Conservation (phyloP, 2,329 filamentous ascomycete genomes). For the Verticillium dahliae region DNA sequence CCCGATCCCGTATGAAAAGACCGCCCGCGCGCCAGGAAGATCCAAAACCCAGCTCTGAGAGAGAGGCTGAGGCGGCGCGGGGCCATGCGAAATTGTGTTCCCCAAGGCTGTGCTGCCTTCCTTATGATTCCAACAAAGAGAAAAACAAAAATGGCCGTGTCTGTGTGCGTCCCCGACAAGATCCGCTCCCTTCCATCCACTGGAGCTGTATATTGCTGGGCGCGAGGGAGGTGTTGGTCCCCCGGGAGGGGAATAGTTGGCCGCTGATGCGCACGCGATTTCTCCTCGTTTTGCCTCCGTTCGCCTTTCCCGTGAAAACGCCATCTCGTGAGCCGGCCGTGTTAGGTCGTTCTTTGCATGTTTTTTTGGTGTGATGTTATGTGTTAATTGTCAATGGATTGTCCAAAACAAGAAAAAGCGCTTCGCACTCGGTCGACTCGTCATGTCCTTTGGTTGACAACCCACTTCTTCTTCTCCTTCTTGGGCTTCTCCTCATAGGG, state of each 20-base stretch:
- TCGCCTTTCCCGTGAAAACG: neutral
- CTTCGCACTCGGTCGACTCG: neutral
- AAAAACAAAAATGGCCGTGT: neutral
- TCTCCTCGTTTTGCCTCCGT: neutral
- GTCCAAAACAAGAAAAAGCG: too few species aligned
- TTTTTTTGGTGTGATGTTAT: neutral
- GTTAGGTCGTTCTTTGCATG: neutral
- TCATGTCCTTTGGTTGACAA: conserved; percentile 35
- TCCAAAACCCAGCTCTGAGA: too few species aligned
- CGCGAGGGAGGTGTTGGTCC: too few species aligned
- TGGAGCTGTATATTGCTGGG: neutral
- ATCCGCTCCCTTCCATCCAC: neutral
- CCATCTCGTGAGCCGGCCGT: neutral
- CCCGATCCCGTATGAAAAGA: neutral
- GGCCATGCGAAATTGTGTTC: too few species aligned
- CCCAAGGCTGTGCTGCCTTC: neutral
- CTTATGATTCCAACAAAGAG: neutral
- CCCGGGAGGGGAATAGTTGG: too few species aligned
- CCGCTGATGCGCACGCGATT: too few species aligned
- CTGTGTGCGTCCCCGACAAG: neutral
- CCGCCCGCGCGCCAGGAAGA: neutral
- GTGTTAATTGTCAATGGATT: too few species aligned
- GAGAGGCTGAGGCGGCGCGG: too few species aligned
- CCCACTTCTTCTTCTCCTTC: conserved; percentile 43
- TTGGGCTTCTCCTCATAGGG: conserved; percentile 30